phyloP scores from a whole-genome alignment of 78 protist genomes.

The Chrysochromulina tobinii region DNA sequence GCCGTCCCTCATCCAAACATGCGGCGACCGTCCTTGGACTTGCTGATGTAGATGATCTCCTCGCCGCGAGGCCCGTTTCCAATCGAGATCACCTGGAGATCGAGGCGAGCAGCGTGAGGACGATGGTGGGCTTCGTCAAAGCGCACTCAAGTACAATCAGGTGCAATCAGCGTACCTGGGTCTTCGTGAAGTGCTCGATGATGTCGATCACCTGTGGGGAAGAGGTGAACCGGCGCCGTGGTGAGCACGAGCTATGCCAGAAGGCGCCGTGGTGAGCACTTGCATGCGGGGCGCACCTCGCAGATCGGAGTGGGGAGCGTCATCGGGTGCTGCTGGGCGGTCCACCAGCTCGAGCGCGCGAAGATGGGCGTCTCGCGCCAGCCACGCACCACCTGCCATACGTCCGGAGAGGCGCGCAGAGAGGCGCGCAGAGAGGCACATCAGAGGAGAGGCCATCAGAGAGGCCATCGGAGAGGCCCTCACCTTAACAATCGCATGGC shows the following conservation, averaged over 20 bases:
- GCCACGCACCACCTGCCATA: background rate
- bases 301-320: background rate
- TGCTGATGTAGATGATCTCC: slow-evolving; percentile 31
- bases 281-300: background rate
- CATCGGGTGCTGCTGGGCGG: background rate
- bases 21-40: too few relatives aligned
- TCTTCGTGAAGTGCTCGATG: slow-evolving; percentile 47
- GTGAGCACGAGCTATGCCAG: too few relatives aligned
- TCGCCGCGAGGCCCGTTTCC: slow-evolving; percentile 49
- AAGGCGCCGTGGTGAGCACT: too few relatives aligned
- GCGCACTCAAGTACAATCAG: too few relatives aligned
- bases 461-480: too few relatives aligned
- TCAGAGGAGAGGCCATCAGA: too few relatives aligned
- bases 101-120: too few relatives aligned
- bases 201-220: background rate
- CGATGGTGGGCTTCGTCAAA: too few relatives aligned
- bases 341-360: slow-evolving; percentile 35
- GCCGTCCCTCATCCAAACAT: too few relatives aligned
- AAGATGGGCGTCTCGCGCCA: slow-evolving; percentile 42
- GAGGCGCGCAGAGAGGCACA: background rate
- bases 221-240: too few relatives aligned
- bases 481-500: too few relatives aligned
- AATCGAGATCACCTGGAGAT: slow-evolving; percentile 17
- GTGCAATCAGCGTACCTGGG: background rate
- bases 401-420: too few relatives aligned